phyloP scores from a whole-genome alignment of 2,329 filamentous ascomycete species.

The Alternaria sp. region DNA sequence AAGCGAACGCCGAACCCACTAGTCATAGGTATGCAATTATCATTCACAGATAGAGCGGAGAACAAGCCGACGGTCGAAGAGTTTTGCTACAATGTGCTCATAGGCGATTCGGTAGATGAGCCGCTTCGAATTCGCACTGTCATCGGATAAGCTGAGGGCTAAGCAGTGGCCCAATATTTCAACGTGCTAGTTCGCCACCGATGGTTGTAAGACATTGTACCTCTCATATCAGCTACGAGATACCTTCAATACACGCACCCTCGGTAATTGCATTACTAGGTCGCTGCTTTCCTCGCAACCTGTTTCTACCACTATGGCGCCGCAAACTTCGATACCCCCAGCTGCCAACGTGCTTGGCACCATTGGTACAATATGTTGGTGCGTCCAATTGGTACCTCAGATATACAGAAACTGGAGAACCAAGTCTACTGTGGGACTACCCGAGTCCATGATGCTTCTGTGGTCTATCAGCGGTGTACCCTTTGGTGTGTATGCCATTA shows the following conservation, averaged over 20 bases:
- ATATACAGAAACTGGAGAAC: constrained; percentile 72
- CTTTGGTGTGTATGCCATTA: constrained; percentile 67
- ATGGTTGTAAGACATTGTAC: background rate
- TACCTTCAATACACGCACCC: background rate
- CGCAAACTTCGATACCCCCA: constrained; percentile 51
- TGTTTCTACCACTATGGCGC: constrained; percentile 25
- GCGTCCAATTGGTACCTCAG: constrained; percentile 53
- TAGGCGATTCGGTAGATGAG: background rate
- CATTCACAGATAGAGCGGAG: background rate
- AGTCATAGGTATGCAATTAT: background rate
- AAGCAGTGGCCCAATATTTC: background rate
- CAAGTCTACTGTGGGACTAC: constrained; percentile 70
- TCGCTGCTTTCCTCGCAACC: background rate
- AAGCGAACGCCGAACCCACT: background rate
- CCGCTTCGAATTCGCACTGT: background rate
- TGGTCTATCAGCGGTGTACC: constrained; percentile 73
- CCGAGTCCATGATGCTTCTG: constrained; percentile 74
- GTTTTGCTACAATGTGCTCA: background rate
- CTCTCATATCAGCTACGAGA: background rate
- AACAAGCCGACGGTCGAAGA: background rate
- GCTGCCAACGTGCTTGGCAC: constrained; percentile 67
- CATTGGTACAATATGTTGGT: constrained; percentile 61
- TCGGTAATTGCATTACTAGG: background rate
- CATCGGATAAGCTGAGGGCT: background rate
- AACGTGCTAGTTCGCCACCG: constrained; percentile 1